phyloP scores from a whole-genome alignment of 2,329 filamentous ascomycete genomes.

The Phialophora verrucosa region DNA sequence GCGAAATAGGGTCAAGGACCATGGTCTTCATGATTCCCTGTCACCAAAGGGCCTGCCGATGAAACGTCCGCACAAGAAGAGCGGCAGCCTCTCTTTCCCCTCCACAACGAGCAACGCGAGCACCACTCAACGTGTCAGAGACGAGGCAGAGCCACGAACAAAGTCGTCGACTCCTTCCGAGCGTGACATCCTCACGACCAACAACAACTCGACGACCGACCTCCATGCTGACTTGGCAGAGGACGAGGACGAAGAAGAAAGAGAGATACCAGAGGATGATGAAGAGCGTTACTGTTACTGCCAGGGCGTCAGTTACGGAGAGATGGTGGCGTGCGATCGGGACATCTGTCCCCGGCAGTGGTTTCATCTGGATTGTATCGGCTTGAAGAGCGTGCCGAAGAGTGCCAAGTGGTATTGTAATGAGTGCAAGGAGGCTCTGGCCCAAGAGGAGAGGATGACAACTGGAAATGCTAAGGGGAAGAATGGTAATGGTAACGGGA shows the following conservation, averaged over 20 bases:
- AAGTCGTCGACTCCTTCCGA: slow-evolving; percentile 25
- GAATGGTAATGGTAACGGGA: slow-evolving; percentile 21
- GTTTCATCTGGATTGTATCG: slow-evolving; percentile 84
- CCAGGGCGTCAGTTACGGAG: slow-evolving; percentile 78
- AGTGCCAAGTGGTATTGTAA: slow-evolving; percentile 85
- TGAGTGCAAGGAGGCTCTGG: slow-evolving; percentile 68
- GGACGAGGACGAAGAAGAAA: slow-evolving; percentile 34
- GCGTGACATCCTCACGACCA: slow-evolving; percentile 35
- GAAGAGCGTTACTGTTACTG: slow-evolving; percentile 81
- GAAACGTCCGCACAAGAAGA: slow-evolving; percentile 48
- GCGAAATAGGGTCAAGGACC: slow-evolving; percentile 38
- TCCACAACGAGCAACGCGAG: slow-evolving; percentile 3
- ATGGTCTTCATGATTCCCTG: slow-evolving; percentile 39
- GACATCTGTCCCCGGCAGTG: slow-evolving; percentile 75
- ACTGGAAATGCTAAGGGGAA: slow-evolving; percentile 15
- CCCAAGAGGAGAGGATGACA: slow-evolving; percentile 23
- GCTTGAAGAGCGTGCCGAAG: slow-evolving; percentile 77
- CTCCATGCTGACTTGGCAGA: slow-evolving; percentile 38
- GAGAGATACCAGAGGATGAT: slow-evolving; percentile 63
- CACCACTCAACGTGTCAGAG: slow-evolving; percentile 18
- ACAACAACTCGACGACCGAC: not conserved
- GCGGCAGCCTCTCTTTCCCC: slow-evolving; percentile 41
- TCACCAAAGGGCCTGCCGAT: slow-evolving; percentile 40
- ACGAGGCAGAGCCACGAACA: slow-evolving; percentile 23
- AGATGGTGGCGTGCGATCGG: slow-evolving; percentile 83